Conservation (phyloP, 176 grass and related monocot species). For the Eragrostis curvula region DNA sequence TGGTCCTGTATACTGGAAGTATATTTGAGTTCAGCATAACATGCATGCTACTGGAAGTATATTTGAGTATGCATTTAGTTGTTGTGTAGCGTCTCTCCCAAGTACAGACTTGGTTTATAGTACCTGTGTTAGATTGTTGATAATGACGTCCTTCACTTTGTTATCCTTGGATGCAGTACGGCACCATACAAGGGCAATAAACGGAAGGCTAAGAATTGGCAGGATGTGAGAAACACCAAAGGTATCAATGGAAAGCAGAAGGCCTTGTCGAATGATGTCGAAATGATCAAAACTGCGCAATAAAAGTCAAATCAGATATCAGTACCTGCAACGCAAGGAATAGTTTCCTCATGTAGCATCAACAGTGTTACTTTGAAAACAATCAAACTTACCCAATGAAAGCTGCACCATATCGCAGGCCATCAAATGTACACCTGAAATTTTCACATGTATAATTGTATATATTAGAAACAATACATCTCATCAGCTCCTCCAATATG, state of each 20-base stretch:
- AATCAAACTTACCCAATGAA: constrained; percentile 78
- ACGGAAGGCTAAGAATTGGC: constrained; percentile 86
- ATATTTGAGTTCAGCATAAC: constrained; percentile 9
- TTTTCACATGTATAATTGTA: not conserved
- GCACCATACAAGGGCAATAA: constrained; percentile 57
- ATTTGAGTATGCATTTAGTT: constrained; percentile 3
- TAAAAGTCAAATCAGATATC: constrained; percentile 37
- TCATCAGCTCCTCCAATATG: constrained; percentile 12
- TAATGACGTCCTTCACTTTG: constrained; percentile 40
- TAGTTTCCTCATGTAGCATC: constrained; percentile 13
- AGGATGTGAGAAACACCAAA: constrained; percentile 91
- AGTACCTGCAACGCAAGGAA: constrained; percentile 13
- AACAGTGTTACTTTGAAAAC: constrained; percentile 16
- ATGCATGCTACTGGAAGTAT: not conserved
- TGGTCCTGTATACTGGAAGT: not conserved
- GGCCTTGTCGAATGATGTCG: constrained; percentile 82
- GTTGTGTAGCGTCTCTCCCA: not conserved
- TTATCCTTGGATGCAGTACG: constrained; percentile 46
- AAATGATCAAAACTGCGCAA: constrained; percentile 91
- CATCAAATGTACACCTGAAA: constrained; percentile 96
- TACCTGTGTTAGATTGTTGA: constrained; percentile 68
- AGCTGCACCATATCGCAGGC: constrained; percentile 92
- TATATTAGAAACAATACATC: constrained; percentile 31
- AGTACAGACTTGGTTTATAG: not conserved
- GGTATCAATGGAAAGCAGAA: constrained; percentile 89